Base-by-base conservation (phyloP, 2,329 filamentous ascomycete genomes). In the Alternaria panax region DNA sequence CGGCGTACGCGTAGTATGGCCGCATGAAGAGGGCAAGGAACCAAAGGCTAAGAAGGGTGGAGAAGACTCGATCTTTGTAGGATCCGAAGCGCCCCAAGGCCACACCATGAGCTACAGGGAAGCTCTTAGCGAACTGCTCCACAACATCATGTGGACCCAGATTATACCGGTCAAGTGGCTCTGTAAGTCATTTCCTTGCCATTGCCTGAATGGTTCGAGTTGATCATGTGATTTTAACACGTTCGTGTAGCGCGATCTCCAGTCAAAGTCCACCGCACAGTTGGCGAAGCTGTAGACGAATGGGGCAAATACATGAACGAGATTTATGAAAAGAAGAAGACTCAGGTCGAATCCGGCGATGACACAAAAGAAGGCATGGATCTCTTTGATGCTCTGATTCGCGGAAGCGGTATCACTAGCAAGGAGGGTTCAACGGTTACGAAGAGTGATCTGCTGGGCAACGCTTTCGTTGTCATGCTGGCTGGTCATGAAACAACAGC, bases 401-500 rank as follows among this genome's bases (percentile, higher is more conserved):
- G 68, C 25, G 71, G 67, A 27, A 75, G 74, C 27, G 74, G 73
- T 2, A 75, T 78, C 52, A 66, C 72, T 20, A 68, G 72, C n/a
- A 64, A 68, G 24, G 70, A 68, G 74, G 62, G 79, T 77, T 67
- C 62, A 7, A 61, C 64, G 2, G 27, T 75, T 14, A 59, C 70
- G 14, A 76, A 75, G 47, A 75, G 69, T 60, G 90, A 93, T 55
- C 89, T 93, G 59, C 79, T 91, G 27, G 90, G 90, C 51, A 93
- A 93, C 71, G 87, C 90, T 22, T 86, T 86, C 59, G 81, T 85
- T 48, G 79, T 87, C 60, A 84, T 86, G 60, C 82, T 93, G 1
- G 91, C 92, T 0, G 92, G 92, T 12, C 91, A 95, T 76, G 92
- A 95, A 77, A 93, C 91, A 1, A 90, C 90, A 2, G 91, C 91